Conservation (phyloP, 225 moss, liverwort and hornwort species). For the Neckera pumila region DNA sequence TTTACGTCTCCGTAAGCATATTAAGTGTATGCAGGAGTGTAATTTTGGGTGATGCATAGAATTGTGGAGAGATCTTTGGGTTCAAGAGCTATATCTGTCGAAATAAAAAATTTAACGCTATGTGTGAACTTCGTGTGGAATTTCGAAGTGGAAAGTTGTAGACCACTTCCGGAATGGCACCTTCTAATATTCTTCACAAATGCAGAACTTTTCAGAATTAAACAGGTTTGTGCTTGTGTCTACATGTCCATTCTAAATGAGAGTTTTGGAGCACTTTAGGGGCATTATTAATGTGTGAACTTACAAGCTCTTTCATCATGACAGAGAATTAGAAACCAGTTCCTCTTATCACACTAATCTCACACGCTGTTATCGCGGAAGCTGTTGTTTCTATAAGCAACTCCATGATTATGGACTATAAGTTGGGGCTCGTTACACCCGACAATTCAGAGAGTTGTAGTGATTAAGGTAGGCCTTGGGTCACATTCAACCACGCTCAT, state of each 20-base stretch:
- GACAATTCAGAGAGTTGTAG: neutral
- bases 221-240: neutral
- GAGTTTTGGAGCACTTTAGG: neutral
- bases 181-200: neutral
- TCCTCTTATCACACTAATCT: conserved; percentile 17
- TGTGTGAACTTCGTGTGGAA: neutral
- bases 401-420: neutral
- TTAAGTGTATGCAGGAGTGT: neutral
- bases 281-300: conserved; percentile 16
- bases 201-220: neutral
- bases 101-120: neutral
- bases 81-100: neutral
- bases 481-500: neutral
- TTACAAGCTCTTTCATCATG: neutral
- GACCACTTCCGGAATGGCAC: neutral
- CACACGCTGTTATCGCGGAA: neutral
- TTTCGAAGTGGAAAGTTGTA: neutral
- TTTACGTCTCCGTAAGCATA: neutral
- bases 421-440: neutral
- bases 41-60: neutral
- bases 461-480: neutral
- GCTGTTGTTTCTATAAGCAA: neutral
- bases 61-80: neutral
- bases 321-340: neutral
- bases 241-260: neutral